Base-by-base conservation (phyloP, 306 rosid species). In the Inga leiocalycina region DNA sequence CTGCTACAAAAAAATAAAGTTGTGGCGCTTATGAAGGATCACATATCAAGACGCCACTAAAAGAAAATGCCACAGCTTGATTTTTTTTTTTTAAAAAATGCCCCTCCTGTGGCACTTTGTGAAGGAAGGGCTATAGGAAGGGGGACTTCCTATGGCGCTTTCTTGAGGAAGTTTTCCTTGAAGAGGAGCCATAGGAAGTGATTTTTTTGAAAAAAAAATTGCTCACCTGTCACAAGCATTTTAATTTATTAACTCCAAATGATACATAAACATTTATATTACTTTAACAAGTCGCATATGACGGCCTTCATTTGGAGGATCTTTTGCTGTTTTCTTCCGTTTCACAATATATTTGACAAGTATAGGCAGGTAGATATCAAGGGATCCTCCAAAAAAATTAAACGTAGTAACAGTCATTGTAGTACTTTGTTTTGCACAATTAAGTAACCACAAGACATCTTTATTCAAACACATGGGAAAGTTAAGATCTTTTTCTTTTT, bases 191-290 rank as follows among this genome's bases (percentile, higher is more conserved):
- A 27, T 27, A 27, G 30, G 30, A 27, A 27, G 30, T 27, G 30
- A 27, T 27, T 27, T 27, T 27, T 27, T 27, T 27, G 0, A 27
- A 27, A 27, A 27, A 27, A 27, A 1, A 27, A 27, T 27, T 88
- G 14, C 51, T 68, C 39, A 89, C 87, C 93, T 87, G 56, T 57
- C 69, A 2, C 32, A 62, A 5, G 10, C 12, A 19, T 32, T 66
- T 34, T 5, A 2, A 14, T 5, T 30, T 37, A 37, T 22, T 22
- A 3, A 61, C 15, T 10, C 35, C 13, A 49, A 49, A 14, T 13
- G 54, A 37, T 5, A 37, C 0, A 49, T 4, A 14, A 3, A 49
- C 54, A 13, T 13, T 14, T 15, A 13, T 2, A 46, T 2, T 37
- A 37, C 41, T 5, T 37, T 37, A 37, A 37, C 5, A 37, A 4